A percentile compares a stretch with the other conserved stretches of the same genome.
Conservation (phyloP, 2,329 filamentous ascomycete species). For the Podosphaera aphanis region DNA sequence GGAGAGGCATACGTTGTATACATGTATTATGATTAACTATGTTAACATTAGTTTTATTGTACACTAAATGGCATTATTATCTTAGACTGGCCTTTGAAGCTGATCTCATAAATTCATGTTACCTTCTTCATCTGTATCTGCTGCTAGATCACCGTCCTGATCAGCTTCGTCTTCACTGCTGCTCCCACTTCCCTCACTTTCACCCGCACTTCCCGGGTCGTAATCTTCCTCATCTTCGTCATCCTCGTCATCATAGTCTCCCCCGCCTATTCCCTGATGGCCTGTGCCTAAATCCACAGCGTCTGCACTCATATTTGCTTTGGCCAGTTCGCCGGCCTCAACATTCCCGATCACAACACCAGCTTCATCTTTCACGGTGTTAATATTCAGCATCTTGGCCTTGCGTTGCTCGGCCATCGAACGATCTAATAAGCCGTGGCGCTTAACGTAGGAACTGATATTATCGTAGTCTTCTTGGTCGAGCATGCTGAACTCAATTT, state of each 20-base stretch:
- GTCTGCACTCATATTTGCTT: slow-evolving; percentile 19
- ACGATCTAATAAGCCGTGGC: slow-evolving; percentile 37
- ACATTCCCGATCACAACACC: slow-evolving; percentile 19
- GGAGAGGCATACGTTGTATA: too few species aligned
- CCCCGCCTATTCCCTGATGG: not conserved
- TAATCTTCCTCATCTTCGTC: slow-evolving; percentile 30
- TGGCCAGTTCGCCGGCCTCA: slow-evolving; percentile 16
- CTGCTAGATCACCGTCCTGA: not conserved
- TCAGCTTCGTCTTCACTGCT: slow-evolving; percentile 18
- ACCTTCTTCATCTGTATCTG: too few species aligned
- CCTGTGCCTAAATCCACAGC: slow-evolving; percentile 30
- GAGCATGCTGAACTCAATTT: slow-evolving; percentile 45
- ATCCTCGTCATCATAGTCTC: slow-evolving; percentile 31
- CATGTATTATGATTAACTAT: too few species aligned
- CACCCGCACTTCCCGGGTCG: slow-evolving; percentile 11
- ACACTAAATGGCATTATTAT: too few species aligned
- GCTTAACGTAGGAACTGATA: slow-evolving; percentile 39
- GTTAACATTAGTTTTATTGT: too few species aligned
- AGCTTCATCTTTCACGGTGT: slow-evolving; percentile 21
- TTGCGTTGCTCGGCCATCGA: slow-evolving; percentile 46
- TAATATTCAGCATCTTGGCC: slow-evolving; percentile 37
- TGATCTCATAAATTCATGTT: too few species aligned
- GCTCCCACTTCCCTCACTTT: slow-evolving; percentile 11
- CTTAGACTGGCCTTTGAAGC: too few species aligned
- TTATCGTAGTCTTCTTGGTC: slow-evolving; percentile 43